Base-by-base conservation (phyloP, 306 rosid species). In the Quillaja saponaria region DNA sequence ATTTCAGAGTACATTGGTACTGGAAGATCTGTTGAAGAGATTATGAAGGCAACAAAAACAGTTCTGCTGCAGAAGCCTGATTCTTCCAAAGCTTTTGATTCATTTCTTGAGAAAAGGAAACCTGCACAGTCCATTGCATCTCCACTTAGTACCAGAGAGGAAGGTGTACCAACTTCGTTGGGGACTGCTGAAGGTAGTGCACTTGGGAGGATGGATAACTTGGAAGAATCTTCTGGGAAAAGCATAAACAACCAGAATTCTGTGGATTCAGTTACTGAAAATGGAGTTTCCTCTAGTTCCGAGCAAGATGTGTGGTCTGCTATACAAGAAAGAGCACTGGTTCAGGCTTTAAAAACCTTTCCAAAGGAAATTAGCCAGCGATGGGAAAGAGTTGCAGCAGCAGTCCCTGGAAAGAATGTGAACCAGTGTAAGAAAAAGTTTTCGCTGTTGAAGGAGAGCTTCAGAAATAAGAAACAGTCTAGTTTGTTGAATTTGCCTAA, bases 21-120 rank as follows among this genome's bases (percentile, higher is more conserved):
- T 0, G 87, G 82, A 54, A 90, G 99, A 77, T 81, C 97, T 13
- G 99, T 94, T 33, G 99, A 94, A 71, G 99, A 94, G 80, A 94
- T 94, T 58, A 64, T 94, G 73, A 89, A 87, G 86, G 99, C 99
- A 55, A 87, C 96, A 34, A 94, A 94, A 75, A 85, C 94, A 0
- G 90, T 87, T 56, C 99, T 94, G 66, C 90, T 94, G 12, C 97
- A 94, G 75, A 94, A 94, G 80, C 99, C 99, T 5, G 99, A 94
- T 81, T 76, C 94, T 35, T 49, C 90, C 49, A 94, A 90, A 66
- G 95, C 97, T 51, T 90, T 90, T 63, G 99, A 94, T 71, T 80
- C 91, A 13, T 94, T 94, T 72, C 97, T 90, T 18, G 97, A 94
- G 78, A 94, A 87, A 78, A 87, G 97, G 79, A 94, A 94, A 81